Percentiles rank a stretch among this genome's conserved stretches.
These are phyloP conservation scores for Rhizopogon vulgaris DNA, from an alignment of 768 basidiomycete species.

Conservation along the genomic window DNA sequence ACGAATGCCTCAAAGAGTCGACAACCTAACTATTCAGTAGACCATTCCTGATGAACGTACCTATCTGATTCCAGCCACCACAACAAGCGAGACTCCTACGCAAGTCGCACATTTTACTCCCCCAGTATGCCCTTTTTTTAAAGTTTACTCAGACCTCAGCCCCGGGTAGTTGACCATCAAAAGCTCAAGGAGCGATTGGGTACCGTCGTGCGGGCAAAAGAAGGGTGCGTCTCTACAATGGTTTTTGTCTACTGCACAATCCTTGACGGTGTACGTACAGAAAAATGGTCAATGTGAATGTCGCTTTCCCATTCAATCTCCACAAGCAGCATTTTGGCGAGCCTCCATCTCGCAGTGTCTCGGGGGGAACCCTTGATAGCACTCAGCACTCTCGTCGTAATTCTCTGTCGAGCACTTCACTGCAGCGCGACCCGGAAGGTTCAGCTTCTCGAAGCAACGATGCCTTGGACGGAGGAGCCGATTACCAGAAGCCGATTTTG, in stretches of 20 bases:
- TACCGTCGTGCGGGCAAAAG: slow-evolving; percentile 53
- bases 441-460: slow-evolving; percentile 6
- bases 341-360: slow-evolving; percentile 28
- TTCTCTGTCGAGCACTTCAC: slow-evolving; percentile 15
- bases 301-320: slow-evolving; percentile 56
- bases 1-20: background rate
- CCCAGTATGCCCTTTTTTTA: background rate
- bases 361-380: slow-evolving; percentile 20
- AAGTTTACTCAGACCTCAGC: slow-evolving; percentile 15
- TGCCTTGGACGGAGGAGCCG: background rate
- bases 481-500: slow-evolving; percentile 8
- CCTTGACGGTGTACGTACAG: slow-evolving; percentile 25
- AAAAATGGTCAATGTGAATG: slow-evolving; percentile 67
- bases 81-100: slow-evolving; percentile 18
- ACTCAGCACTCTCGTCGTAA: slow-evolving; percentile 14
- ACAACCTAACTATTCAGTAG: background rate
- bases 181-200: slow-evolving; percentile 45
- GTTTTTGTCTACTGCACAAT: background rate
- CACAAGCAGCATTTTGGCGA: slow-evolving; percentile 32
- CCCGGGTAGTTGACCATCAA: slow-evolving; percentile 39
- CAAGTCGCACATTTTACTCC: slow-evolving; percentile 5
- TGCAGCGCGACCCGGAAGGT: slow-evolving; percentile 16
- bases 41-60: slow-evolving; percentile 17
- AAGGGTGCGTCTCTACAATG: slow-evolving; percentile 38
- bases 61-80: slow-evolving; percentile 22